A percentile compares a stretch with the other conserved stretches of the same genome.
These are phyloP conservation scores for Rhodotorula taiwanensis DNA, from an alignment of 768 basidiomycete species.

Conservation along the genomic window DNA sequence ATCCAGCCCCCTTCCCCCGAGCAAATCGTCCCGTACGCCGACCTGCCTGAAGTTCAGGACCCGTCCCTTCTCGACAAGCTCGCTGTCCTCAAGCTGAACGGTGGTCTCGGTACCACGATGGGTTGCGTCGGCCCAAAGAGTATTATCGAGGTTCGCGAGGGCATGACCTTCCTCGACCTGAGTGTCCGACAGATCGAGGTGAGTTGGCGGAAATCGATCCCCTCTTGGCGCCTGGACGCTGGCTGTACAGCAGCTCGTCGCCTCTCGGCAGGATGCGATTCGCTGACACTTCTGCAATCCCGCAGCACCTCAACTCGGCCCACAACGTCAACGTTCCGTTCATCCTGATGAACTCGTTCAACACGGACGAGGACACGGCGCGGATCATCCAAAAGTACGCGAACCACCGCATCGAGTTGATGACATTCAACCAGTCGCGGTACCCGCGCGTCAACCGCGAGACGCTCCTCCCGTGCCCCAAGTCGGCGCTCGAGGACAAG, in stretches of 20 bases:
- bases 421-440: slow-evolving; percentile 56
- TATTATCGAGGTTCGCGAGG: slow-evolving; percentile 91
- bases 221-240: too few relatives aligned
- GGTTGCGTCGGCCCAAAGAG: slow-evolving; percentile 66
- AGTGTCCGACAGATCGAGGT: slow-evolving; percentile 86
- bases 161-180: slow-evolving; percentile 95
- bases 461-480: slow-evolving; percentile 74
- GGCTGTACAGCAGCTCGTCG: too few relatives aligned
- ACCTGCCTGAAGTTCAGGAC: slow-evolving; percentile 58
- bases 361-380: slow-evolving; percentile 92
- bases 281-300: neutral
- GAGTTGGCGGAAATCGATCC: slow-evolving; percentile 17
- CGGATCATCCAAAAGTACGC: slow-evolving; percentile 95
- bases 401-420: slow-evolving; percentile 88
- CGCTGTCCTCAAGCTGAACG: slow-evolving; percentile 91
- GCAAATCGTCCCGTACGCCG: slow-evolving; percentile 74
- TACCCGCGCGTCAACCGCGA: slow-evolving; percentile 91
- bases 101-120: slow-evolving; percentile 48
- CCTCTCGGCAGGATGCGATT: too few relatives aligned
- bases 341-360: slow-evolving; percentile 98
- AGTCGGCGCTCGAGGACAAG: slow-evolving; percentile 73
- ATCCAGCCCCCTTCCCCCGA: slow-evolving; percentile 80
- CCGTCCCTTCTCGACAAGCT: slow-evolving; percentile 75
- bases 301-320: slow-evolving; percentile 71
- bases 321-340: slow-evolving; percentile 85